A percentile compares a stretch with the other conserved stretches of the same genome.
These are phyloP conservation scores for Aspergillus olivimuriae DNA, from an alignment of 495 filamentous ascomycete species.

Conservation along the genomic window DNA sequence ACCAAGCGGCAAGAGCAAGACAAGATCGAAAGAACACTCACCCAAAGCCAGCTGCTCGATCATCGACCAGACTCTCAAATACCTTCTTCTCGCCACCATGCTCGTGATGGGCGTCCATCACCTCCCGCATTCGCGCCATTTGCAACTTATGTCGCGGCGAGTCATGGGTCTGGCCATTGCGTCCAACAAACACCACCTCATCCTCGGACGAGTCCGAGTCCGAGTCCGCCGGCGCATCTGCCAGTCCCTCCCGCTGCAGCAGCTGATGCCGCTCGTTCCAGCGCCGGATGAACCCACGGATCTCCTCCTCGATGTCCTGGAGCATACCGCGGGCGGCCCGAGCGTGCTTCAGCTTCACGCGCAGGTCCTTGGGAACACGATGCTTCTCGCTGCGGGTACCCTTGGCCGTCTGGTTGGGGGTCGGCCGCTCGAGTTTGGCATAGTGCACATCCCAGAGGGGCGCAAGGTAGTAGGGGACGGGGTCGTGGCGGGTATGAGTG, in stretches of 20 bases:
- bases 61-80: conserved; percentile 67
- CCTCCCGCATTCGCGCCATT: conserved; percentile 27
- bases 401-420: conserved; percentile 33
- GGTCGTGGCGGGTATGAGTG: conserved; percentile 62
- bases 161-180: conserved; percentile 68
- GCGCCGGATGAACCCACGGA: conserved; percentile 53
- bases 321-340: conserved; percentile 63
- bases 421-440: conserved; percentile 33
- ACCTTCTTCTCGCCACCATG: conserved; percentile 65
- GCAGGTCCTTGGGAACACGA: conserved; percentile 44
- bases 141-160: conserved; percentile 34
- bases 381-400: conserved; percentile 32
- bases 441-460: conserved; percentile 75
- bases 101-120: conserved; percentile 39
- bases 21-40: conserved; percentile 36
- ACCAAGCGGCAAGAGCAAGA: no score
- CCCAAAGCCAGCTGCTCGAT: conserved; percentile 75
- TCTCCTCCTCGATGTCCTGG: conserved; percentile 58
- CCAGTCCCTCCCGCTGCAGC: conserved; percentile 38
- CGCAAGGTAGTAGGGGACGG: conserved; percentile 85
- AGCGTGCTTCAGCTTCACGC: conserved; percentile 60
- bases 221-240: conserved; percentile 44
- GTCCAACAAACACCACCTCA: conserved; percentile 88
- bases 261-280: conserved; percentile 47
- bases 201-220: conserved; percentile 59